These are phyloP conservation scores for Massariosphaeria phaeospora DNA, from an alignment of 495 filamentous ascomycete genomes.

Conservation along the genomic window DNA sequence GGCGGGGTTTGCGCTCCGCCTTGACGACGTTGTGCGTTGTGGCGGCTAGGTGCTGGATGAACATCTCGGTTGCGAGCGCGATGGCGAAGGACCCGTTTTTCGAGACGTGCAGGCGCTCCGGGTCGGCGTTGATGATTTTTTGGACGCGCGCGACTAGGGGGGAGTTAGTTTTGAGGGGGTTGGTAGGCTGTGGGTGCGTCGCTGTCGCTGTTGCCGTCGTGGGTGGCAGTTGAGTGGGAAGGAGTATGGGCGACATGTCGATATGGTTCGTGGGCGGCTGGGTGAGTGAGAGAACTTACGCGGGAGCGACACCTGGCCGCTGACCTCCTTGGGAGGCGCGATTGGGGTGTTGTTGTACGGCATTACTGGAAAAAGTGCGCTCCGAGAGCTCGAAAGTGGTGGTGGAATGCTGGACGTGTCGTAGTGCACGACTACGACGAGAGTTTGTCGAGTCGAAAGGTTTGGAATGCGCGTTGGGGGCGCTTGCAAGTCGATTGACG, in stretches of 20 bases:
- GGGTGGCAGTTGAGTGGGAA: neutral
- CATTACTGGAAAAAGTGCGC: conserved; percentile 52
- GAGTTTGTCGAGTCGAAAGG: too few species aligned
- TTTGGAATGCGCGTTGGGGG: too few species aligned
- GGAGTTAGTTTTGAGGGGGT: neutral
- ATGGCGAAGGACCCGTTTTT: conserved; percentile 95
- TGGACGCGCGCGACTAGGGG: conserved; percentile 79
- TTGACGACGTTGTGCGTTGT: conserved; percentile 86
- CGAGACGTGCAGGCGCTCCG: conserved; percentile 76
- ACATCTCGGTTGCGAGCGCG: conserved; percentile 90
- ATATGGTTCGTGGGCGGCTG: too few species aligned
- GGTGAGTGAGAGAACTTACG: conserved; percentile 64
- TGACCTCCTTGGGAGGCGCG: conserved; percentile 71
- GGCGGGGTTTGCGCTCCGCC: conserved; percentile 81
- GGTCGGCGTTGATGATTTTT: conserved; percentile 84
- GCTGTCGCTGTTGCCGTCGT: neutral
- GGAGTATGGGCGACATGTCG: neutral
- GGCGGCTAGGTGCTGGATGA: conserved; percentile 84
- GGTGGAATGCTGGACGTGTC: too few species aligned
- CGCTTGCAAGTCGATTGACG: too few species aligned
- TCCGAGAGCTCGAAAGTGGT: neutral
- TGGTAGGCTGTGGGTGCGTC: conserved; percentile 9
- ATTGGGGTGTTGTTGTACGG: conserved; percentile 86
- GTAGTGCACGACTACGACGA: too few species aligned
- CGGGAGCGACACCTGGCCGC: conserved; percentile 77